Conservation (phyloP, 495 filamentous ascomycete species). For the Penicillium waksmanii region DNA sequence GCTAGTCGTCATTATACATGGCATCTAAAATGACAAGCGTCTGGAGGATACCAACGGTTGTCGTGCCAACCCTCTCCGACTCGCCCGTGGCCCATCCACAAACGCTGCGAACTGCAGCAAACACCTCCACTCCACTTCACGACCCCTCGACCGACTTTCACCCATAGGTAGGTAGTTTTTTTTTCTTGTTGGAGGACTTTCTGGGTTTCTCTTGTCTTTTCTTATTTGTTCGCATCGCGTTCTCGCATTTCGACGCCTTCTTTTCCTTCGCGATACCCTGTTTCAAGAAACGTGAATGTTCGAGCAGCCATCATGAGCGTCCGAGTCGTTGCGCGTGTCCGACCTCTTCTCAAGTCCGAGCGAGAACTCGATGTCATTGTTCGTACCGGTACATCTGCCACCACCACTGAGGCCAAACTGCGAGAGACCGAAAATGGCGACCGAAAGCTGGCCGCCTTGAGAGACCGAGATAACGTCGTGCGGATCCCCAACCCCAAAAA, state of each 20-base stretch:
- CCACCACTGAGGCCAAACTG: conserved; percentile 27
- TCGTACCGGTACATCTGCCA: conserved; percentile 48
- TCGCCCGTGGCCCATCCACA: conserved; percentile 9
- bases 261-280: conserved; percentile 5
- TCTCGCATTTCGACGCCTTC: conserved; percentile 9
- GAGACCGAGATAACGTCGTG: conserved; percentile 68
- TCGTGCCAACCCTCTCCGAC: conserved; percentile 36
- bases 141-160: conserved; percentile 23
- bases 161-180: conserved; percentile 28
- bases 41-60: conserved; percentile 22
- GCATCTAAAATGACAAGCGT: no score
- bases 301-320: conserved; percentile 55
- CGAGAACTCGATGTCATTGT: conserved; percentile 84
- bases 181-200: conserved; percentile 20
- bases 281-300: conserved; percentile 23
- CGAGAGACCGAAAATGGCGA: conserved; percentile 31
- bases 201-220: conserved; percentile 20
- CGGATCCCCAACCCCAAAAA: conserved; percentile 96
- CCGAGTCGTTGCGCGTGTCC: conserved; percentile 85
- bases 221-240: conserved; percentile 8
- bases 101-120: conserved; percentile 18
- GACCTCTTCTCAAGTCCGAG: conserved; percentile 84
- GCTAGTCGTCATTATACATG: no score
- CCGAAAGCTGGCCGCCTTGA: conserved; percentile 45
- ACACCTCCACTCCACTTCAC: conserved; percentile 10